phyloP scores from a whole-genome alignment of 164 flowering plant species.

The Macadamia integrifolia region DNA sequence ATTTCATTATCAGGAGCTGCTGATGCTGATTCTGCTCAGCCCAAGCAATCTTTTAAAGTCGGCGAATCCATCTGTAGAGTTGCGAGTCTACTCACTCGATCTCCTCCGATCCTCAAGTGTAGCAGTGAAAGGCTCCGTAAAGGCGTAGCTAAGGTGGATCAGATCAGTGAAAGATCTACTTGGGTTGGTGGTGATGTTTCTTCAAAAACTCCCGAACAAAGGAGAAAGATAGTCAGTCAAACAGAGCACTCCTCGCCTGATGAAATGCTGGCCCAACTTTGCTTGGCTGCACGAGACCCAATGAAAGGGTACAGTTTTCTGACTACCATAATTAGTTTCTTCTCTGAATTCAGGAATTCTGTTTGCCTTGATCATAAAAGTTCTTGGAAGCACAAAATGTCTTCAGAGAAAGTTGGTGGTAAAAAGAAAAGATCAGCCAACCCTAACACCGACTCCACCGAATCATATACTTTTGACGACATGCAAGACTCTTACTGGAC shows the following conservation, averaged over 20 bases:
- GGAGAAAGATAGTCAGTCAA: slow-evolving; percentile 7
- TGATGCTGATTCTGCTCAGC: slow-evolving; percentile 12
- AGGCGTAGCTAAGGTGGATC: slow-evolving; percentile 13
- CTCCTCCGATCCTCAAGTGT: slow-evolving; percentile 28
- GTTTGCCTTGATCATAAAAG: slow-evolving; percentile 13
- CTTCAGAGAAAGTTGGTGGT: slow-evolving; percentile 13
- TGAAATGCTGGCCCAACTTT: slow-evolving; percentile 47
- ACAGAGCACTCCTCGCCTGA: slow-evolving; percentile 27
- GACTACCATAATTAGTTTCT: slow-evolving; percentile 25
- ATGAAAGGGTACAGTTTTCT: slow-evolving; percentile 23
- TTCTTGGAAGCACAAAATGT: slow-evolving; percentile 13
- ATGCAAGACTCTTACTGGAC: slow-evolving; percentile 40
- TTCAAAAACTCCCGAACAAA: slow-evolving; percentile 7
- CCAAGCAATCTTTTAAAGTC: slow-evolving; percentile 35
- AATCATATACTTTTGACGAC: slow-evolving; percentile 25
- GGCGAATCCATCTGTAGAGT: slow-evolving; percentile 70
- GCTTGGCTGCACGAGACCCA: slow-evolving; percentile 50
- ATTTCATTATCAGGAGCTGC: slow-evolving; percentile 4
- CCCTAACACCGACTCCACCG: slow-evolving; percentile 18
- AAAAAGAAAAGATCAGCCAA: slow-evolving; percentile 9
- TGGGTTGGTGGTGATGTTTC: slow-evolving; percentile 1
- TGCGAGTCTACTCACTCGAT: slow-evolving; percentile 59
- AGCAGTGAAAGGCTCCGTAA: slow-evolving; percentile 13
- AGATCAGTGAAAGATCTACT: slow-evolving; percentile 8
- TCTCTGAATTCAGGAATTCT: slow-evolving; percentile 47